Evolutionary conservation across 495 filamentous ascomycete species (phyloP), one percentile per base, ranked within the genome.

Genomic region (Daldinia loculata): DNA sequence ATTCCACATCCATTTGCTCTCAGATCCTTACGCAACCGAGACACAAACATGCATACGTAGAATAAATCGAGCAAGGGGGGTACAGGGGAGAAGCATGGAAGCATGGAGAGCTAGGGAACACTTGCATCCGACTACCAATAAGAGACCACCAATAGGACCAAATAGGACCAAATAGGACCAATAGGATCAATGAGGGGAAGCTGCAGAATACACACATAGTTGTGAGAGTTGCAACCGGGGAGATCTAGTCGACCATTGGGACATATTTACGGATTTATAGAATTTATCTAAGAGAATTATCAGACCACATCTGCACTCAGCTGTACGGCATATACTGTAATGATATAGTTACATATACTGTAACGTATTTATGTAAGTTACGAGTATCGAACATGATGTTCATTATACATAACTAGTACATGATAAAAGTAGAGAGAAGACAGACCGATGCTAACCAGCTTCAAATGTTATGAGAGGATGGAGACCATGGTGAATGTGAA

Each of bases 101-200:
- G 56, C 32, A 36, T 4, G 41, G 39, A 50, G 32, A 65, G 61
- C 61, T 66, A 69, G 61, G 70, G 70, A 73, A 62, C 70, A 61
- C 70, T 45, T 73, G 61, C 70, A 69, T 69, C 70, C 70, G 70
- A 63, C 66, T 67, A 59, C 61, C 52, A 73, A 69, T 73, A 61
- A 73, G 64, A 65, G 17, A 24, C 43, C n/a, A 24, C 2, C 9
- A 22, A 48, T 48, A 24, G 43, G 22, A 22, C 41, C 19, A 22
- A 45, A 48, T 48, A 24, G 43, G 22, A 22, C 41, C 19, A 22
- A 45, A 45, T 11, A 45, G 8, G 17, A 24, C 19, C 43, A 24
- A 24, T 14, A 6, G 43, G 19, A 24, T 19, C 43, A 48, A 48
- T 48, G 43, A 48, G 70, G 70, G 39, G 59, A 48, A 43, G 52